These are phyloP conservation scores for Tephrocybe sp. DNA, from an alignment of 768 basidiomycete species.

Conservation along the genomic window DNA sequence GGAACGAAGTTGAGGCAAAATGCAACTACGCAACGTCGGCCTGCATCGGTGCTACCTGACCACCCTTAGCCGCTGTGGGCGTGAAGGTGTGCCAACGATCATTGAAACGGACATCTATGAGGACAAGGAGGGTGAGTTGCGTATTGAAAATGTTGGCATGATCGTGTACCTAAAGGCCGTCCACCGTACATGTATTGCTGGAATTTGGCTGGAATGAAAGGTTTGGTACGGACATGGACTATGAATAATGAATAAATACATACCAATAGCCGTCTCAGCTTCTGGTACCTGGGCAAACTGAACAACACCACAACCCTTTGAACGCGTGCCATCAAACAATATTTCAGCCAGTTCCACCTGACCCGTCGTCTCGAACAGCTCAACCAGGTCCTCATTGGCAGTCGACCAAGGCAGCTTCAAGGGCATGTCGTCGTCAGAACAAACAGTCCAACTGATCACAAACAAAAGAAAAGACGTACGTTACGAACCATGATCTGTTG, in stretches of 20 bases:
- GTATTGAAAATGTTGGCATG: no score
- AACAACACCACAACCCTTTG: slow-evolving; percentile 94
- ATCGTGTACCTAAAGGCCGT: slow-evolving; percentile 66
- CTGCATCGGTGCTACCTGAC: slow-evolving; percentile 67
- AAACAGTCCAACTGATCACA: background rate
- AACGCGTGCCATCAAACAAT: slow-evolving; percentile 87
- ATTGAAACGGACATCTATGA: slow-evolving; percentile 87
- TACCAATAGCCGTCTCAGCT: slow-evolving; percentile 93
- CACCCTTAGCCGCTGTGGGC: slow-evolving; percentile 85
- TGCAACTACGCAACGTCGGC: slow-evolving; percentile 37
- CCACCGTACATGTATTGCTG: slow-evolving; percentile 95
- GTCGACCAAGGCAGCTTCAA: slow-evolving; percentile 95
- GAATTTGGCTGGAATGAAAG: slow-evolving; percentile 70
- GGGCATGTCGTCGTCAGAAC: background rate
- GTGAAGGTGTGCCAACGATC: slow-evolving; percentile 95
- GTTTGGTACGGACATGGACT: background rate
- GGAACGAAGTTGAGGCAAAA: background rate
- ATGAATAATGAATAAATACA: slow-evolving; percentile 18
- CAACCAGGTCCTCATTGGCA: slow-evolving; percentile 96
- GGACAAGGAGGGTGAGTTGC: slow-evolving; percentile 2
- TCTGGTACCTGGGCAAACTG: slow-evolving; percentile 87
- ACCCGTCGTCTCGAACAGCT: slow-evolving; percentile 97
- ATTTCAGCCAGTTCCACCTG: slow-evolving; percentile 95
- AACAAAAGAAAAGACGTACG: slow-evolving; percentile 54
- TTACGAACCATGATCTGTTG: slow-evolving; percentile 99